Percentiles rank a stretch among this genome's conserved stretches.
Evolutionary conservation across 2,329 filamentous ascomycete genomes (phyloP).

Genomic region (Cordyceps fumosorosea): DNA sequence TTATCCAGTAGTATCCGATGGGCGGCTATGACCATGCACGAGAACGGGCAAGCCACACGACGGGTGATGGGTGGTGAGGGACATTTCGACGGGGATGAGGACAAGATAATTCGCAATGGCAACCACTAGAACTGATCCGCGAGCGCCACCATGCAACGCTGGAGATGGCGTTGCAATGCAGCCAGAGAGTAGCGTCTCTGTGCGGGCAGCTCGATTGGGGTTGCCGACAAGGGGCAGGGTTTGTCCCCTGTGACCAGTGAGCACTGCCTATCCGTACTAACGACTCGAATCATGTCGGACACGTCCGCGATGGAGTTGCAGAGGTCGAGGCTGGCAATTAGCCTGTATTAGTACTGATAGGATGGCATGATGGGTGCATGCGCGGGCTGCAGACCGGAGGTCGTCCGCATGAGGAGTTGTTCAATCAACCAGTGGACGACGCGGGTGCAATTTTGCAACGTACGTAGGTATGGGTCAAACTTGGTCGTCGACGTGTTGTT

Average conservation of each 20-base stretch:
- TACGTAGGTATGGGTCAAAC: neutral
- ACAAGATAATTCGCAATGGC: neutral
- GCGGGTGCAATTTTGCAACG: neutral
- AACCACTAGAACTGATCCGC: neutral
- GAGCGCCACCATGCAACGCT: conserved; percentile 2
- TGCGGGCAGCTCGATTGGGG: neutral
- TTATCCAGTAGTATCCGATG: neutral
- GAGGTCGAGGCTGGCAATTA: neutral
- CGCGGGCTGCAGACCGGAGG: neutral
- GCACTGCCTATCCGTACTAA: neutral
- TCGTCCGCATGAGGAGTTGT: neutral
- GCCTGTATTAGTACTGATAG: neutral
- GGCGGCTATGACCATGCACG: neutral
- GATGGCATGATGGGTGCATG: neutral
- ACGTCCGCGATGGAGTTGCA: neutral
- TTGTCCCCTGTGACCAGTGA: neutral
- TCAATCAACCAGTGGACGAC: neutral
- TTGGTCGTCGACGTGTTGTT: neutral
- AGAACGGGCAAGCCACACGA: conserved; percentile 1
- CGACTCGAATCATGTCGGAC: conserved; percentile 4
- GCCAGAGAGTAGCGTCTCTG: neutral
- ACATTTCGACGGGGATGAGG: neutral
- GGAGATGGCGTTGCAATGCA: neutral
- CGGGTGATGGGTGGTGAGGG: conserved; percentile 1
- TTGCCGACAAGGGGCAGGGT: neutral